Evolutionary conservation across 495 filamentous ascomycete species (phyloP), one percentile per base, ranked within the genome.

Genomic region (Rhizodiscina lignyota): DNA sequence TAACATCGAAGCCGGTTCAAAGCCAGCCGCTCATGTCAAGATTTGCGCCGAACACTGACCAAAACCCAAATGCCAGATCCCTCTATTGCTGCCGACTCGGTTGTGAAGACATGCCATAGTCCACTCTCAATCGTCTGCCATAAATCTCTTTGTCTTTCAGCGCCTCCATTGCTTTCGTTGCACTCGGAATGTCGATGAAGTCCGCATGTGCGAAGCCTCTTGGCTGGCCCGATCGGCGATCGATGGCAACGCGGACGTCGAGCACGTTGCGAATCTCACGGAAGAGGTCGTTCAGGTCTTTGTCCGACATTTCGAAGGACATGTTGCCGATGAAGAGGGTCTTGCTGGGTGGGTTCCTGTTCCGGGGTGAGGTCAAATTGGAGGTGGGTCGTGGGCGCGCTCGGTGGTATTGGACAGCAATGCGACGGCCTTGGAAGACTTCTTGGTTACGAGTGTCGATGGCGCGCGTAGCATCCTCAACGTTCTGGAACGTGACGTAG

Each of bases 161-260:
- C 26, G 64, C 50, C 30, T 73, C 66, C 43, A 52, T 59, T 0
- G 68, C 86, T 18, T 49, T 53, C 29, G 53, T 39, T 8, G 87
- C 83, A 27, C 66, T 68, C 36, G 67, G 55, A 8, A 76, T 43
- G 47, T 80, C 70, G 15, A 63, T 38, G 51, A 97, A 97, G 47
- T 94, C 87, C 16, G 74, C 81, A 51, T 96, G 89, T 6, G 76
- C 79, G 49, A 93, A 97, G 31, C 89, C 89, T 44, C 82, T 70
- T 13, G 80, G 82, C 54, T 82, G 75, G 11, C 89, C 87, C 4
- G 85, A 87, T 18, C 77, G 69, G 32, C 83, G 70, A 55, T 97
- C 89, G 42, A 94, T 79, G 24, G 89, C 79, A 21, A 97, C 75
- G 30, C 89, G 73, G 21, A 97, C 74, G 45, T 94, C 86, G 37